A percentile compares a stretch with the other conserved stretches of the same genome.
Evolutionary conservation across 116 monocot genomes (phyloP).

Genomic region (Zostera marina): DNA sequence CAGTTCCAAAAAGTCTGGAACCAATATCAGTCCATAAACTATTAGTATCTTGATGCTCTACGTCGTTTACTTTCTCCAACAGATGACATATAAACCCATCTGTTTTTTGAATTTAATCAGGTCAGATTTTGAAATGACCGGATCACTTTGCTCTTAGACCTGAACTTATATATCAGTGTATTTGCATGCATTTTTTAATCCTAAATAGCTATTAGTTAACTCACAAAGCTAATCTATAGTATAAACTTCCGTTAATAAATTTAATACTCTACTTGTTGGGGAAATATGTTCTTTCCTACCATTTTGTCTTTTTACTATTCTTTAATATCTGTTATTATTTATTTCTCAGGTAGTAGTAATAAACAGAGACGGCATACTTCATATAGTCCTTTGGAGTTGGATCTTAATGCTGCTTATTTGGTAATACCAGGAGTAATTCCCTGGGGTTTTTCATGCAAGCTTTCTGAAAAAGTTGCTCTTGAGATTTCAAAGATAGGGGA

Average conservation of each 20-base stretch:
- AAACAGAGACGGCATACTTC: conserved; percentile 3
- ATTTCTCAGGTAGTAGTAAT: conserved; percentile 18
- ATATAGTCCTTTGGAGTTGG: conserved; percentile 32
- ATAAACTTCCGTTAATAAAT: neutral
- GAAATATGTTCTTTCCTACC: neutral
- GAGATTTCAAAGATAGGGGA: conserved; percentile 34
- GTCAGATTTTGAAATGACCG: too few relatives aligned
- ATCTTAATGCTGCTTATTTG: conserved; percentile 51
- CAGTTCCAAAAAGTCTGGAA: too few relatives aligned
- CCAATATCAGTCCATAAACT: too few relatives aligned
- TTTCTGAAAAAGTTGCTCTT: conserved; percentile 42
- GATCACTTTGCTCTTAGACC: too few relatives aligned
- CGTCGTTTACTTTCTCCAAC: too few relatives aligned
- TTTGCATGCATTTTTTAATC: too few relatives aligned
- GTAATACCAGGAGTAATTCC: conserved; percentile 42
- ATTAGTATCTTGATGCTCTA: too few relatives aligned
- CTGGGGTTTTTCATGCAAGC: conserved; percentile 46
- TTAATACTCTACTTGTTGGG: neutral
- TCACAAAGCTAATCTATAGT: too few relatives aligned
- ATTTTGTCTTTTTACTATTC: neutral
- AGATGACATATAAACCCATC: too few relatives aligned
- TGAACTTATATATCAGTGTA: too few relatives aligned
- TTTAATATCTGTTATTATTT: conserved; percentile 2
- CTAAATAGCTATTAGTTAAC: too few relatives aligned
- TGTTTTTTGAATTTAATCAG: too few relatives aligned